Evolutionary conservation across 2,329 filamentous ascomycete genomes (phyloP).

Genomic region (Botrytis squamosa): DNA sequence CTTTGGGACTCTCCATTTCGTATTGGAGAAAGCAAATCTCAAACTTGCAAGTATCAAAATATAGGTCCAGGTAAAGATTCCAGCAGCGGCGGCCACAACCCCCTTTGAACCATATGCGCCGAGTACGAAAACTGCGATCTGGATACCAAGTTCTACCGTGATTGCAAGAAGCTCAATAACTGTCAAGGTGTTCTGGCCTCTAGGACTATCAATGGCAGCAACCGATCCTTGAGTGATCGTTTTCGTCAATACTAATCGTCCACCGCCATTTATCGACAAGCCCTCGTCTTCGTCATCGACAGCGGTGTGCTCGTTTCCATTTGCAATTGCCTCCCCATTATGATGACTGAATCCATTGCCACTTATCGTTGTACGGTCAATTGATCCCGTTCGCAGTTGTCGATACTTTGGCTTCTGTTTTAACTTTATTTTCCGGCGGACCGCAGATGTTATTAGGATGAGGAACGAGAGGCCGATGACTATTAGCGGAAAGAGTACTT

Average conservation of each 20-base stretch:
- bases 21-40: slow-evolving; percentile 66
- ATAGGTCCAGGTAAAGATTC: slow-evolving; percentile 77
- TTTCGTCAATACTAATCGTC: slow-evolving; percentile 57
- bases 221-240: slow-evolving; percentile 62
- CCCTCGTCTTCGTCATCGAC: slow-evolving; percentile 54
- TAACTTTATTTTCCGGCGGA: slow-evolving; percentile 52
- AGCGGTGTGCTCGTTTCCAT: slow-evolving; percentile 39
- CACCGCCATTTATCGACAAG: slow-evolving; percentile 57
- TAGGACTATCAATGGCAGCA: slow-evolving; percentile 73
- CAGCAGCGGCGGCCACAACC: slow-evolving; percentile 60
- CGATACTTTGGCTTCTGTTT: slow-evolving; percentile 58
- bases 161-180: slow-evolving; percentile 74
- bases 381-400: slow-evolving; percentile 47
- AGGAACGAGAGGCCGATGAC: slow-evolving; percentile 69
- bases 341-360: slow-evolving; percentile 14
- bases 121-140: slow-evolving; percentile 61
- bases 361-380: slow-evolving; percentile 40
- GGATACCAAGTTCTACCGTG: slow-evolving; percentile 67
- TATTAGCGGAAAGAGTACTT: slow-evolving; percentile 74
- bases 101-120: slow-evolving; percentile 58
- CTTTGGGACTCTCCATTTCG: slow-evolving; percentile 64
- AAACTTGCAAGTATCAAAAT: slow-evolving; percentile 70
- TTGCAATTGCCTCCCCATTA: slow-evolving; percentile 1
- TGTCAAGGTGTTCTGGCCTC: slow-evolving; percentile 68
- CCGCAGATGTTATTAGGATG: slow-evolving; percentile 59